Conservation (phyloP, 139 green algal genomes). For the Coccomyxa sp. region DNA sequence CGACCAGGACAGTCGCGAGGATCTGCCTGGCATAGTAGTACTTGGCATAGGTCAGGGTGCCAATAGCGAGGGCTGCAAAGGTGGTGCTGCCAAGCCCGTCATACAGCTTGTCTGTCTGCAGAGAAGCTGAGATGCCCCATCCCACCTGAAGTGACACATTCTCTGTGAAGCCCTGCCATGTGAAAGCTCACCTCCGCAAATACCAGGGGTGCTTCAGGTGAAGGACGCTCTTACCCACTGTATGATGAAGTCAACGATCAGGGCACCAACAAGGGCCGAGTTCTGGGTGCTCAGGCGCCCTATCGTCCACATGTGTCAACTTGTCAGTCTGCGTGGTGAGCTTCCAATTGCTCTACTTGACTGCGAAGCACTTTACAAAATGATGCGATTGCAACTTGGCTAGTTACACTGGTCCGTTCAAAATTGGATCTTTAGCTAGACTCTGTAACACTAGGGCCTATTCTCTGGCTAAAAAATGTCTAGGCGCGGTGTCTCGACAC, state of each 20-base stretch:
- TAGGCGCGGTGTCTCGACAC: too few species aligned
- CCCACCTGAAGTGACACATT: not conserved
- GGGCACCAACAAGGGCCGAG: constrained; percentile 2
- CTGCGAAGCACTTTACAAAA: not conserved
- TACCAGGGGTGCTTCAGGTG: not conserved
- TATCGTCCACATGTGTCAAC: constrained; percentile 41
- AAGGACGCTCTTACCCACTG: constrained; percentile 20
- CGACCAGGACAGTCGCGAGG: constrained; percentile 57
- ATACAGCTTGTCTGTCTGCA: constrained; percentile 77
- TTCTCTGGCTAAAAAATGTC: not conserved
- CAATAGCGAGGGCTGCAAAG: constrained; percentile 46
- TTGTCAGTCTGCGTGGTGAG: constrained; percentile 23
- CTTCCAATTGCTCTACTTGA: not conserved
- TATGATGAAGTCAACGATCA: constrained; percentile 34
- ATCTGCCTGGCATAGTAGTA: constrained; percentile 23
- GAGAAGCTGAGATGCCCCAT: constrained; percentile 12
- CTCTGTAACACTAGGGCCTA: not conserved
- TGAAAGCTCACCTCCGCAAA: not conserved
- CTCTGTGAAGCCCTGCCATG: not conserved
- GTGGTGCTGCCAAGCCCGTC: constrained; percentile 55
- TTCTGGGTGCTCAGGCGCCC: constrained; percentile 1
- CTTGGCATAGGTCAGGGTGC: constrained; percentile 26
- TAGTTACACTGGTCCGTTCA: not conserved
- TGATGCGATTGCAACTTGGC: not conserved
- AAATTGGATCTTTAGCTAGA: not conserved